A percentile compares a stretch with the other conserved stretches of the same genome.
phyloP scores from a whole-genome alignment of 148 eudicot genomes.

The Rhododendron vialii region DNA sequence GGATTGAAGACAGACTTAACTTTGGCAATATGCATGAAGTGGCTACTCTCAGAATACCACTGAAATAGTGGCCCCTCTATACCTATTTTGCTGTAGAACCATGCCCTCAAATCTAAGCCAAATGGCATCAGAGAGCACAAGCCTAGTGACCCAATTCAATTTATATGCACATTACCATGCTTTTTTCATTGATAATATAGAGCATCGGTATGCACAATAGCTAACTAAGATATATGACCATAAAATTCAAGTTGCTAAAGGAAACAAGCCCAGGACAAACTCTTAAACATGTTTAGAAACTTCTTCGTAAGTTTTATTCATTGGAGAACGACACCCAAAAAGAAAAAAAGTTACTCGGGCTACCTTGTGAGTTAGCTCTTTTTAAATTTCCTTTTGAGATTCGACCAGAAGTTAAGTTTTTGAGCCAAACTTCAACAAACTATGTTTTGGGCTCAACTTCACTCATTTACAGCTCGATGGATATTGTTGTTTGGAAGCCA shows the following conservation, averaged over 20 bases:
- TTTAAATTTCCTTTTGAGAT: not conserved
- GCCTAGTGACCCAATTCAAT: no score
- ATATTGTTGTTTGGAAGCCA: not conserved
- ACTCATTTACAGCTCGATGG: not conserved
- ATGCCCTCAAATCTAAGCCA: no score
- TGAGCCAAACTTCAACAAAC: not conserved
- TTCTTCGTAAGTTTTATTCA: not conserved
- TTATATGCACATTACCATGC: no score
- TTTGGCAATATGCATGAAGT: no score
- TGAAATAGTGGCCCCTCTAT: no score
- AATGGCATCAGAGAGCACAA: no score
- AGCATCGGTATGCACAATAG: no score
- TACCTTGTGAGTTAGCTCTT: not conserved
- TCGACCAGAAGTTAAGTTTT: not conserved
- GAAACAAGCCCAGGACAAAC: not conserved
- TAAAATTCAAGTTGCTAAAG: not conserved
- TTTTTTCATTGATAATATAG: no score
- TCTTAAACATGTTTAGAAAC: not conserved
- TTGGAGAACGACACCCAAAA: not conserved
- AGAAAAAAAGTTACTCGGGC: not conserved
- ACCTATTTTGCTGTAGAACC: no score
- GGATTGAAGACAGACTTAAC: no score
- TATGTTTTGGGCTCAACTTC: not conserved
- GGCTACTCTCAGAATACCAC: no score
- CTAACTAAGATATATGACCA: not conserved